Evolutionary conservation across 331 rosid genomes (phyloP), one percentile per base, ranked within the genome.

Genomic region (Quercus phellos): DNA sequence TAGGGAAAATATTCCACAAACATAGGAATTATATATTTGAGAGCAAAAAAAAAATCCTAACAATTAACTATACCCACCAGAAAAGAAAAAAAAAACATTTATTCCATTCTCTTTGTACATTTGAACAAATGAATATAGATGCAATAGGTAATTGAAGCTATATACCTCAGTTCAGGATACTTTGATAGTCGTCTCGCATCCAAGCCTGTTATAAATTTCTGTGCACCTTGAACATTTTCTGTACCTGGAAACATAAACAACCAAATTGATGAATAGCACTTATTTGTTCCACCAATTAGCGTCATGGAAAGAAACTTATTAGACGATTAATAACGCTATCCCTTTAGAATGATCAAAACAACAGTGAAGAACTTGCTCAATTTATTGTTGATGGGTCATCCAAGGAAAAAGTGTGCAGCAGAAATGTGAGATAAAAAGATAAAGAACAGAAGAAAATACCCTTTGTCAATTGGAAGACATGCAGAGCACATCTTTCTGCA

Each of bases 131-230:
- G 70, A 68, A 51, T 56, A 70, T 27, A 27, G 27, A 35, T 19
- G 53, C 56, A 56, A 46, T 81, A 51, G 68, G 75, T 4, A 71
- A 43, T 68, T n/a, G 73, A 46, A 73, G 17, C 59, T 68, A 64
- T 60, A 68, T 88, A 90, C 99, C 99, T 95, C 59, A 81, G 80
- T 76, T 93, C 99, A 13, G 96, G 83, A 74, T 87, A 75, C 89
- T 93, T 91, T 3, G 99, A 90, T 64, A 95, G 77, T 7, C 99
- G 95, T 79, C 97, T 86, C 10, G 99, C 98, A 72, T 95, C 99
- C 90, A 89, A 88, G 79, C 99, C 98, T 24, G 99, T 95, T 60
- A 95, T 89, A 86, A 87, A 93, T 79, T 93, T 95, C 69, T 95
- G 99, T 0, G 89, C 89, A 63, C 94, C 97, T 85, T 90, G 99